Evolutionary conservation across 768 basidiomycete genomes (phyloP).

Genomic region (Rhizopogon vinicolor): DNA sequence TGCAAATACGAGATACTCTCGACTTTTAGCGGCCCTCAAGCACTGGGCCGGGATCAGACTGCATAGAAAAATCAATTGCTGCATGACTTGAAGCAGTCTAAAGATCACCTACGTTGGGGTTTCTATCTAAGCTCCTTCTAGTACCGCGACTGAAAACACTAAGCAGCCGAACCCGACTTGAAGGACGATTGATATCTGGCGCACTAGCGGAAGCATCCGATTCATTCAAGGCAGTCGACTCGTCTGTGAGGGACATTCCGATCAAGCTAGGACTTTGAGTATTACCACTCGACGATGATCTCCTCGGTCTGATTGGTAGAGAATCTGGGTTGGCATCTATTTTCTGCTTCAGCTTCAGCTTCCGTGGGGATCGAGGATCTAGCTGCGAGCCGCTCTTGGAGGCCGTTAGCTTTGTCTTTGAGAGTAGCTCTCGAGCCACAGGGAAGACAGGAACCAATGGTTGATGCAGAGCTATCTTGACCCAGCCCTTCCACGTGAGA

Average conservation of each 20-base stretch:
- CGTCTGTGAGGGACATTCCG: constrained; percentile 32
- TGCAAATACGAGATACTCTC: constrained; percentile 1
- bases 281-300: constrained; percentile 17
- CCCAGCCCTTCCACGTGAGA: constrained; percentile 77
- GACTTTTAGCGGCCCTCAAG: background rate
- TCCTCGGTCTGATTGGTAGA: constrained; percentile 9
- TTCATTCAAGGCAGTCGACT: constrained; percentile 34
- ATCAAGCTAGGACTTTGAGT: constrained; percentile 13
- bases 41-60: background rate
- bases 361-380: constrained; percentile 21
- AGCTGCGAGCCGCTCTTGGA: constrained; percentile 27
- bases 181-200: constrained; percentile 12
- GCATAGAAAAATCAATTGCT: background rate
- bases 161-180: constrained; percentile 26
- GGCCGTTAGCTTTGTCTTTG: constrained; percentile 71
- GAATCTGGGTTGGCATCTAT: constrained; percentile 9
- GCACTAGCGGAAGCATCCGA: constrained; percentile 10
- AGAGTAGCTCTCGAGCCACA: constrained; percentile 71
- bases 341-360: constrained; percentile 15
- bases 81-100: background rate
- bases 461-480: constrained; percentile 80
- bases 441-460: constrained; percentile 74
- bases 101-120: constrained; percentile 11
- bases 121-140: constrained; percentile 6
- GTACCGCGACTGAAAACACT: constrained; percentile 22